Evolutionary conservation across 768 basidiomycete genomes (phyloP).

Genomic region (Favolaschia claudopus): DNA sequence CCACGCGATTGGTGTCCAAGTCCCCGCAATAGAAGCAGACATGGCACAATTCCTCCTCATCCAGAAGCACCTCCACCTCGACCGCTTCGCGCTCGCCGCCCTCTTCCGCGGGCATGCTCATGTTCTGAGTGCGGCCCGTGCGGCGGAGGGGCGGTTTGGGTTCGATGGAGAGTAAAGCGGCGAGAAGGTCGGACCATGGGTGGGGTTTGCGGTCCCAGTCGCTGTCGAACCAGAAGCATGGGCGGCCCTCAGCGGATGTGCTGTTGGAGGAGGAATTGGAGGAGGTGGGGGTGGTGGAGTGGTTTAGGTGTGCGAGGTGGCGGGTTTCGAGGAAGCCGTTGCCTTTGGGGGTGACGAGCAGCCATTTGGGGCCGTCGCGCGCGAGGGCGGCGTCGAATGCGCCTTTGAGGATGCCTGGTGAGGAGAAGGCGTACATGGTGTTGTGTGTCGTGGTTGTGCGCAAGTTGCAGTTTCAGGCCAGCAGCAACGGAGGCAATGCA

Average conservation of each 20-base stretch:
- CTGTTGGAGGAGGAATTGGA: no score
- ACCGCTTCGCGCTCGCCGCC: conserved; percentile 6
- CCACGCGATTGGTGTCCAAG: neutral
- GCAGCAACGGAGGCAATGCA: no score
- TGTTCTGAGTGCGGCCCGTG: conserved; percentile 4
- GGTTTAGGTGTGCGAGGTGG: neutral
- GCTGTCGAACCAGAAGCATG: conserved; percentile 16
- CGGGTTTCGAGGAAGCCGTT: conserved; percentile 13
- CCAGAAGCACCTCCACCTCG: conserved; percentile 6
- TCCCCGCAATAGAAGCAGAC: conserved; percentile 6
- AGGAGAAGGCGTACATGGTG: conserved; percentile 6
- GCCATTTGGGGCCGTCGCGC: conserved; percentile 6
- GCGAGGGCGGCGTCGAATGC: conserved; percentile 5
- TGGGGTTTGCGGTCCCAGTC: conserved; percentile 9
- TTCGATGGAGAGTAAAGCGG: neutral
- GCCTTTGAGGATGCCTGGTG: conserved; percentile 1
- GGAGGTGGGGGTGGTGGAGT: neutral
- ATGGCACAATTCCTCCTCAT: conserved; percentile 7
- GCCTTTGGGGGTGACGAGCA: conserved; percentile 11
- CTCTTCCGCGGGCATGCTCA: neutral
- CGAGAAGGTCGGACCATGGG: conserved; percentile 10
- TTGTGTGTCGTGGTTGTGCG: neutral
- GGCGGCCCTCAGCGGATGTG: conserved; percentile 1
- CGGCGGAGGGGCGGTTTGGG: conserved; percentile 3
- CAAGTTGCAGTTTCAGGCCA: no score